Evolutionary conservation across 148 eudicot species (phyloP).

Genomic region (Tetragonia tetragonoides): DNA sequence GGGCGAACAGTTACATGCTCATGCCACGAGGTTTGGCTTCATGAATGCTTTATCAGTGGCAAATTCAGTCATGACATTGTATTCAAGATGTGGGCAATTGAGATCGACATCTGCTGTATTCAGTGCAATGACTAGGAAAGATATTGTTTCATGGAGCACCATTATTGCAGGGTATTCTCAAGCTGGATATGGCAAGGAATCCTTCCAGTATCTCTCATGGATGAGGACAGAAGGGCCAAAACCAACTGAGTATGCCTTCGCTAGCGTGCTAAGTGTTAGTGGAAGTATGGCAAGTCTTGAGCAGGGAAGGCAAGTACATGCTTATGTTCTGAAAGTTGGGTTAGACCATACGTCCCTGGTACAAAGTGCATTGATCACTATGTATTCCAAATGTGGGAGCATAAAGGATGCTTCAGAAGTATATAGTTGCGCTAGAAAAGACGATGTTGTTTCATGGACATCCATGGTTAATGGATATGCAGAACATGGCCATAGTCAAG

Average conservation of each 20-base stretch:
- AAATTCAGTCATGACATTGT: constrained; percentile 73
- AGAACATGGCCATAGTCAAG: constrained; percentile 75
- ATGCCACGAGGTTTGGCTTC: constrained; percentile 53
- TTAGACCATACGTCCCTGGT: constrained; percentile 55
- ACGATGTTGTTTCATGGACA: constrained; percentile 81
- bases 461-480: constrained; percentile 94
- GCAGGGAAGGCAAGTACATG: constrained; percentile 83
- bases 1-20: constrained; percentile 76
- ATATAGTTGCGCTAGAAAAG: constrained; percentile 30
- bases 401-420: constrained; percentile 60
- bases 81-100: constrained; percentile 64
- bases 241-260: constrained; percentile 69
- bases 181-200: constrained; percentile 70
- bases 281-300: constrained; percentile 82
- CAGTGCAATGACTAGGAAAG: constrained; percentile 49
- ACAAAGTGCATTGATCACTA: constrained; percentile 67
- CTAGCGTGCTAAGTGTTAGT: constrained; percentile 68
- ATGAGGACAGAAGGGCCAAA: constrained; percentile 84
- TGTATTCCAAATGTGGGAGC: constrained; percentile 91
- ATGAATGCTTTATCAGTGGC: constrained; percentile 60
- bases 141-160: constrained; percentile 84
- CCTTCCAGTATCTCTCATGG: constrained; percentile 51
- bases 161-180: constrained; percentile 74
- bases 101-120: constrained; percentile 50
- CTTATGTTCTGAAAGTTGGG: constrained; percentile 59